Evolutionary conservation across 75 land plant genomes (phyloP).

Genomic region (Chamaecyparis obtusa): DNA sequence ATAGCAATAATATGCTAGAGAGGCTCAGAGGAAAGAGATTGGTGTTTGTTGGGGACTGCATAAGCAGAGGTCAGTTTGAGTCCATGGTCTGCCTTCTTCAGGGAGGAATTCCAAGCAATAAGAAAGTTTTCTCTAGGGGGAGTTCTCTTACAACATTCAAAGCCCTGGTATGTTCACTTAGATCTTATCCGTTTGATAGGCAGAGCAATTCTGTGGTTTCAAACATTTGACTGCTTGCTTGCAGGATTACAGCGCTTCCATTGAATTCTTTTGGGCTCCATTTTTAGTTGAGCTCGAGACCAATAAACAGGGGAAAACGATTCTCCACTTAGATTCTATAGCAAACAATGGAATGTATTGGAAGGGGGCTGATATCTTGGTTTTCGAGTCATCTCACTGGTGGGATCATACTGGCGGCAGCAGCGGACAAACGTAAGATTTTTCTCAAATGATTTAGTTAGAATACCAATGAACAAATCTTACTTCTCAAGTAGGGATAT

Average conservation of each 20-base stretch:
- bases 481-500: neutral
- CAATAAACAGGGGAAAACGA: constrained; percentile 8
- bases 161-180: constrained; percentile 25
- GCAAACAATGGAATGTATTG: constrained; percentile 24
- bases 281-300: constrained; percentile 29
- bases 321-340: constrained; percentile 36
- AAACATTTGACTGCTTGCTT: neutral
- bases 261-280: neutral
- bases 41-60: constrained; percentile 40
- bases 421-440: constrained; percentile 12
- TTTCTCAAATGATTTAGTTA: no score
- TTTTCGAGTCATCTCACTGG: constrained; percentile 64
- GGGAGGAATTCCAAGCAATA: constrained; percentile 37
- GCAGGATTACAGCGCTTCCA: constrained; percentile 35
- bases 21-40: constrained; percentile 21
- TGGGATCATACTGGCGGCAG: constrained; percentile 34
- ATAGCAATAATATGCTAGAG: constrained; percentile 40
- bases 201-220: constrained; percentile 17
- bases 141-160: constrained; percentile 56
- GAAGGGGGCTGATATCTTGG: constrained; percentile 38
- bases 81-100: constrained; percentile 55
- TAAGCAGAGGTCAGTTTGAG: constrained; percentile 54
- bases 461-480: neutral
- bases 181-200: neutral
- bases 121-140: constrained; percentile 37